Conservation (phyloP, 2,329 filamentous ascomycete genomes). For the Ophiostoma sp. region DNA sequence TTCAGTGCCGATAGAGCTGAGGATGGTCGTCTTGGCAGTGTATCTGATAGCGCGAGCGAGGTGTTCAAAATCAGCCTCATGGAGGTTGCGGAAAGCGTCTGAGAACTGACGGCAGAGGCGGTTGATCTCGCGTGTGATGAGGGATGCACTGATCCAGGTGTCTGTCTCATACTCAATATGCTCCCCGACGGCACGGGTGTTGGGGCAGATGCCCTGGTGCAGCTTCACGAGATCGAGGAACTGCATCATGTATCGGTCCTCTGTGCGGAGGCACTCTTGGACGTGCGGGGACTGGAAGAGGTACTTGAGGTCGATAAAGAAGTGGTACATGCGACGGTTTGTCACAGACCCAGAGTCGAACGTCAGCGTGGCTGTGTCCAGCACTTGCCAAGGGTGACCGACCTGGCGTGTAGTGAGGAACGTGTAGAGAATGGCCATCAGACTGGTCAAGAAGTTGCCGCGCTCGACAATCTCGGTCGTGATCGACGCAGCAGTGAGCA, state of each 20-base stretch:
- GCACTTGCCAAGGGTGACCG: conserved; percentile 84
- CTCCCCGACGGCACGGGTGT: conserved; percentile 83
- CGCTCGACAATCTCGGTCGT: conserved; percentile 91
- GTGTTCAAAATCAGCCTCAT: conserved; percentile 58
- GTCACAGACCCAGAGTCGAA: conserved; percentile 94
- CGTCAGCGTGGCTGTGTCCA: conserved; percentile 76
- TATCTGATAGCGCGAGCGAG: conserved; percentile 68
- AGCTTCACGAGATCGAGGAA: conserved; percentile 94
- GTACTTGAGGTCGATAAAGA: conserved; percentile 91
- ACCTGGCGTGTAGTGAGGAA: conserved; percentile 96
- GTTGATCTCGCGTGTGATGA: conserved; percentile 93
- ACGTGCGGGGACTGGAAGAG: conserved; percentile 85
- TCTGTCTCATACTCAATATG: conserved; percentile 98
- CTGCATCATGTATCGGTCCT: conserved; percentile 84
- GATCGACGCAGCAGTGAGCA: conserved; percentile 94
- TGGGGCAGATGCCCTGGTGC: conserved; percentile 95
- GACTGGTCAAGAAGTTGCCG: conserved; percentile 90
- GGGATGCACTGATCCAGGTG: conserved; percentile 92
- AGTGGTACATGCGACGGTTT: conserved; percentile 93
- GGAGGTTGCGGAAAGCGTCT: conserved; percentile 71
- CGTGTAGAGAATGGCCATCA: conserved; percentile 95
- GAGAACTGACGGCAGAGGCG: conserved; percentile 82
- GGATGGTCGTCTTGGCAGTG: conserved; percentile 75
- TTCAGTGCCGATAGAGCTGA: conserved; percentile 87
- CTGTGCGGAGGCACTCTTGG: conserved; percentile 73